Base-by-base conservation (phyloP, 169 alveolate species). In the Cryptosporidium viatorum region DNA sequence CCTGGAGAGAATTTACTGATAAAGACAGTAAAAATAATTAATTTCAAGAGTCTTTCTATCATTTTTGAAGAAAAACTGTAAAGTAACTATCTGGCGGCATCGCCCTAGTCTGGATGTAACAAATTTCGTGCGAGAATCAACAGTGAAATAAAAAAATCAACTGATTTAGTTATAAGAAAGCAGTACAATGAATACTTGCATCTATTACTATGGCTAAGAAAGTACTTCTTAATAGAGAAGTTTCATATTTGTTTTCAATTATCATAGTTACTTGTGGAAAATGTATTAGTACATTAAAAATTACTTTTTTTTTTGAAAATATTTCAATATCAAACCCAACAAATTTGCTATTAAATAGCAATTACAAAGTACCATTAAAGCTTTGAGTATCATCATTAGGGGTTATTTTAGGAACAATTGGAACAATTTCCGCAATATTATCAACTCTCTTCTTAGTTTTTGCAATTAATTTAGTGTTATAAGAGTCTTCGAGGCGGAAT, bases 401-500 rank as follows among this genome's bases (percentile, higher is more conserved):
- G 7, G 5, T 69, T 39, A 2, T 14, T 35, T 41, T 69, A n/a
- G 48, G 85, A 41, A 80, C 80, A 62, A 80, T 80, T 0, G 89
- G 74, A 43, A 65, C 52, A 43, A 80, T 80, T 5, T 41, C 59
- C 8, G 59, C 16, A 14, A 37, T 62, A 33, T 80, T 52, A 0
- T 59, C 80, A 12, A 80, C 89, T 43, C 50, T 80, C 26, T 48
- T 80, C 33, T 62, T 80, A n/a, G 89, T 80, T 48, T 39, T 80
- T 26, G 23, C 50, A 80, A 80, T 65, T 6, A 80, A 67, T 29
- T 80, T 18, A n/a, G 39, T 37, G 50, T 80, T 33, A 43, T 80
- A 41, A 12, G 89, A 80, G 52, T 80, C 89, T 37, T 80, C 89
- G 1, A 65, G 21, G 3, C 89, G 33, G 31, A 80, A 43, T 80